These are phyloP conservation scores for Globisporangium lucens DNA, from an alignment of 352 stramenopile species.

Conservation along the genomic window DNA sequence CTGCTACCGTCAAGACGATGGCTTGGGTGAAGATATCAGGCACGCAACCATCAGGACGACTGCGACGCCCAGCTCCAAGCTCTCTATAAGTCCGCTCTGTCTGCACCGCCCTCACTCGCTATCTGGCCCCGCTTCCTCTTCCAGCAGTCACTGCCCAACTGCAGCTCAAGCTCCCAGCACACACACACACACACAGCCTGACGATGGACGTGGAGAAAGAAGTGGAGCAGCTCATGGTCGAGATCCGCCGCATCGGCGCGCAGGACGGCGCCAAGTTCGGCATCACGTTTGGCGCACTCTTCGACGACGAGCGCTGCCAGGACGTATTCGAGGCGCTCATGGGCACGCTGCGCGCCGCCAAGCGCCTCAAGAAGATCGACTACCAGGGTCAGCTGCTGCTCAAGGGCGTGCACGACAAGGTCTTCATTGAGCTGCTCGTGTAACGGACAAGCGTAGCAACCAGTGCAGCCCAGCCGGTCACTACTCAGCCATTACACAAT, in stretches of 20 bases:
- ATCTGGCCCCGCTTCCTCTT: background rate
- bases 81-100: background rate
- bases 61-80: background rate
- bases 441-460: constrained; percentile 12
- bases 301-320: constrained; percentile 80
- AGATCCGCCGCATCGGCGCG: constrained; percentile 62
- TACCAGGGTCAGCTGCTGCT: constrained; percentile 81
- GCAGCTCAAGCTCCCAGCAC: background rate
- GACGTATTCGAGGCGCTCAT: constrained; percentile 81
- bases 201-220: constrained; percentile 71
- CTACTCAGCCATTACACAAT: background rate
- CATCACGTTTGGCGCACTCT: constrained; percentile 75
- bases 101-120: background rate
- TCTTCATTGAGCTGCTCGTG: constrained; percentile 65
- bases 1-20: background rate
- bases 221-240: constrained; percentile 59
- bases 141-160: background rate
- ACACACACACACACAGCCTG: background rate
- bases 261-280: constrained; percentile 50
- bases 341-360: constrained; percentile 78
- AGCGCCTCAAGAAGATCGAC: constrained; percentile 71
- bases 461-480: background rate
- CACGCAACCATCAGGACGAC: background rate
- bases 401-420: constrained; percentile 78
- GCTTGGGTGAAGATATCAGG: constrained; percentile 1